These are phyloP conservation scores for Metarhizium anisopliae DNA, from an alignment of 2,329 filamentous ascomycete genomes.

Conservation along the genomic window DNA sequence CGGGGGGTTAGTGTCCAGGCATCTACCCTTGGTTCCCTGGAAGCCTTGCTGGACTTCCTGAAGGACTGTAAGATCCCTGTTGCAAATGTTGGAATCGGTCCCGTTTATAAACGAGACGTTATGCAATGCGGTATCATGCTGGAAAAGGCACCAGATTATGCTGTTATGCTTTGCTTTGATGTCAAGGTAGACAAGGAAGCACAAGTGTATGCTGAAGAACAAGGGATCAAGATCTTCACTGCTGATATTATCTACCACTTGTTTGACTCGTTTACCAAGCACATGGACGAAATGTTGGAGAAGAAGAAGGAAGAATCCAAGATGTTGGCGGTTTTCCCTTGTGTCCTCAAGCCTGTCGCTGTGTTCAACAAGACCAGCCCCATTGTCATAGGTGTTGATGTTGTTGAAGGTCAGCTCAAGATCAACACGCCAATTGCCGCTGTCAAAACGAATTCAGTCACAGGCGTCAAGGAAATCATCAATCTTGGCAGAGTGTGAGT, in stretches of 20 bases:
- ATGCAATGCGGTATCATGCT: conserved; percentile 94
- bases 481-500: conserved; percentile 87
- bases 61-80: conserved; percentile 95
- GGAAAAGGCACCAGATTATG: conserved; percentile 88
- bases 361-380: conserved; percentile 98
- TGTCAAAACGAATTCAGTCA: conserved; percentile 71
- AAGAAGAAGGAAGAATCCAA: conserved; percentile 96
- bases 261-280: conserved; percentile 92
- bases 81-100: conserved; percentile 92
- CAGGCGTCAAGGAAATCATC: conserved; percentile 76
- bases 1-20: conserved; percentile 96
- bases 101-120: conserved; percentile 95
- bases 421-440: conserved; percentile 85
- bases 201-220: conserved; percentile 79
- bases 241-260: conserved; percentile 99
- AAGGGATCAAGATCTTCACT: conserved; percentile 95
- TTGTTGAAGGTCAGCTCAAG: conserved; percentile 78
- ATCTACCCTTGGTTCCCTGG: conserved; percentile 91
- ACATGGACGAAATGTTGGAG: conserved; percentile 80
- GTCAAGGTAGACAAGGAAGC: conserved; percentile 99
- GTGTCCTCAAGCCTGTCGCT: conserved; percentile 78
- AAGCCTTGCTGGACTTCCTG: conserved; percentile 93
- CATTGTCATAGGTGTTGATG: conserved; percentile 92
- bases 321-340: conserved; percentile 93
- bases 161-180: conserved; percentile 99